Conservation (phyloP, 2,329 filamentous ascomycete genomes). For the Pseudopithomyces maydicus region DNA sequence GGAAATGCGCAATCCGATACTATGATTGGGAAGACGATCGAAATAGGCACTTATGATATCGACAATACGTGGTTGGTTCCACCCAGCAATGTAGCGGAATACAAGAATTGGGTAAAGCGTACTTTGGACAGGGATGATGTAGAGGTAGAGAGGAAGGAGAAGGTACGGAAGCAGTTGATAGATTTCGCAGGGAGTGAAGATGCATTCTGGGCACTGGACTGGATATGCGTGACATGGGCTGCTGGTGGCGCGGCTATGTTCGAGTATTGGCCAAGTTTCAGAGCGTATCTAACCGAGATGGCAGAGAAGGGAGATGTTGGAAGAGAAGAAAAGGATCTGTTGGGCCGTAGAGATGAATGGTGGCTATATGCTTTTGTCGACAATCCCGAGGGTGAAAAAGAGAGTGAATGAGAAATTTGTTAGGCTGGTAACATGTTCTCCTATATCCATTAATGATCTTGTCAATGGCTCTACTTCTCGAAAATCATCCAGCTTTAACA, state of each 20-base stretch:
- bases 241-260: neutral
- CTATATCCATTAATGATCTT: too few relatives aligned
- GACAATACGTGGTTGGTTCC: neutral
- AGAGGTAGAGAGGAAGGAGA: neutral
- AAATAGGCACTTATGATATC: constrained; percentile 11
- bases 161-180: neutral
- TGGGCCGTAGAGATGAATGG: neutral
- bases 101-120: neutral
- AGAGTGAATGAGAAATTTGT: neutral
- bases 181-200: neutral
- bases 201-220: neutral
- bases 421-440: neutral
- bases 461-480: too few relatives aligned
- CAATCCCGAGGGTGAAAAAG: neutral
- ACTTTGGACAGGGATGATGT: neutral
- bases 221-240: neutral
- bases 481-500: too few relatives aligned
- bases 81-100: neutral
- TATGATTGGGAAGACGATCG: constrained; percentile 4
- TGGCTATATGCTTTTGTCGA: neutral
- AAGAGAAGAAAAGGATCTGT: neutral
- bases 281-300: neutral
- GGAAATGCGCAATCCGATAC: neutral
- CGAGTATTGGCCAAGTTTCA: neutral
- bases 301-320: neutral